Evolutionary conservation across 1,139 yeast species (phyloP).

Genomic region (Geotrichum candidum): DNA sequence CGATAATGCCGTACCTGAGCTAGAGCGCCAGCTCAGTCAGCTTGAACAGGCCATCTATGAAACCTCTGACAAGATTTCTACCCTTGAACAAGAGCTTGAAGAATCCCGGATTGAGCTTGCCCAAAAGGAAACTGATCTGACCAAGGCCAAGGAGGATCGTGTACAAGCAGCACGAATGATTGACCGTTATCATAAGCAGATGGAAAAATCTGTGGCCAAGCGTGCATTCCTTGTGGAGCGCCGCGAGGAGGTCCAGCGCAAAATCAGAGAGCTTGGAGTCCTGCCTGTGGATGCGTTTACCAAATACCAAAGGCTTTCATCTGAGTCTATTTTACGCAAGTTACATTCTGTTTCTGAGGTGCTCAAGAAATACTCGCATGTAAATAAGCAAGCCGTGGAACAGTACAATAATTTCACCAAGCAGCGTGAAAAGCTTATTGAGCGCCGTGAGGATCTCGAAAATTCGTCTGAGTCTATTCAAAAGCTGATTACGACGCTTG

Average conservation of each 20-base stretch:
- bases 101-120: constrained; percentile 18
- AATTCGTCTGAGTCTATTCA: constrained; percentile 69
- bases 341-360: constrained; percentile 54
- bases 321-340: constrained; percentile 51
- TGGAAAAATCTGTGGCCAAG: constrained; percentile 61
- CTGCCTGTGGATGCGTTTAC: constrained; percentile 80
- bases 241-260: constrained; percentile 65
- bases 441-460: constrained; percentile 64
- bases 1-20: constrained; percentile 11
- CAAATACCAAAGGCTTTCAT: constrained; percentile 40
- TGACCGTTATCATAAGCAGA: constrained; percentile 57
- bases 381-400: constrained; percentile 86
- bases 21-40: constrained; percentile 10
- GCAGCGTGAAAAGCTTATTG: constrained; percentile 58
- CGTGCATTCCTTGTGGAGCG: constrained; percentile 56
- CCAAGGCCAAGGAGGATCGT: constrained; percentile 54
- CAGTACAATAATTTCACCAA: constrained; percentile 70
- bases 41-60: constrained; percentile 7
- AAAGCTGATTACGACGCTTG: constrained; percentile 62
- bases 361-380: constrained; percentile 62
- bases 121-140: constrained; percentile 41
- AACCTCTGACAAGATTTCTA: constrained; percentile 2
- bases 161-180: constrained; percentile 48
- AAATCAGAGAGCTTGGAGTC: constrained; percentile 77
- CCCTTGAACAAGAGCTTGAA: constrained; percentile 14